Evolutionary conservation across 257 asterid species (phyloP).

Genomic region (Plantago major): DNA sequence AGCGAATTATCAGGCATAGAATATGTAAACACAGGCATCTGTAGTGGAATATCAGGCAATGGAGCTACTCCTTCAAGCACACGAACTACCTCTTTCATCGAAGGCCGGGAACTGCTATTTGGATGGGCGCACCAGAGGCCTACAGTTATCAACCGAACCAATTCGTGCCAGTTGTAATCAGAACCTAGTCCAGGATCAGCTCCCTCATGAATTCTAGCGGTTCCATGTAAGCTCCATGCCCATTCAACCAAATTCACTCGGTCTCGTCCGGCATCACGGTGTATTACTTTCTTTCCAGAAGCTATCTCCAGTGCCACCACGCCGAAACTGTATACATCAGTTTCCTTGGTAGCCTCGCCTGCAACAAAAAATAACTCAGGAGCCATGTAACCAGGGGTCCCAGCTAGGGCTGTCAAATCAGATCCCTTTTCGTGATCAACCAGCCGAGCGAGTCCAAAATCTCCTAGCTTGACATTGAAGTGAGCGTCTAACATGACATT

Average conservation of each 20-base stretch:
- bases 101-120: slow-evolving; percentile 24
- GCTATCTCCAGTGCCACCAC: slow-evolving; percentile 15
- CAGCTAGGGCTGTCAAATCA: slow-evolving; percentile 9
- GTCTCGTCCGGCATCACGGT: background rate
- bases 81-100: slow-evolving; percentile 27
- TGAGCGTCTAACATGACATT: slow-evolving; percentile 23
- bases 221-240: slow-evolving; percentile 34
- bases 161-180: slow-evolving; percentile 17
- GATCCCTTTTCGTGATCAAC: slow-evolving; percentile 20
- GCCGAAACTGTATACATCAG: slow-evolving; percentile 14
- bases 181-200: slow-evolving; percentile 24
- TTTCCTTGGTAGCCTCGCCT: slow-evolving; percentile 34
- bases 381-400: slow-evolving; percentile 15
- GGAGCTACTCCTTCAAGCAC: slow-evolving; percentile 32
- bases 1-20: too few species aligned
- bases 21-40: background rate
- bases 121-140: slow-evolving; percentile 48
- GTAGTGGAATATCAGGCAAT: slow-evolving; percentile 23
- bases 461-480: slow-evolving; percentile 25
- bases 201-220: slow-evolving; percentile 19
- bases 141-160: slow-evolving; percentile 21
- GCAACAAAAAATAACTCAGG: slow-evolving; percentile 32
- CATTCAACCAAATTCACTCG: slow-evolving; percentile 25
- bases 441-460: slow-evolving; percentile 22
- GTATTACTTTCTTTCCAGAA: slow-evolving; percentile 12